phyloP scores from a whole-genome alignment of 2,329 filamentous ascomycete genomes.

The Chrysoporthe cubensis region DNA sequence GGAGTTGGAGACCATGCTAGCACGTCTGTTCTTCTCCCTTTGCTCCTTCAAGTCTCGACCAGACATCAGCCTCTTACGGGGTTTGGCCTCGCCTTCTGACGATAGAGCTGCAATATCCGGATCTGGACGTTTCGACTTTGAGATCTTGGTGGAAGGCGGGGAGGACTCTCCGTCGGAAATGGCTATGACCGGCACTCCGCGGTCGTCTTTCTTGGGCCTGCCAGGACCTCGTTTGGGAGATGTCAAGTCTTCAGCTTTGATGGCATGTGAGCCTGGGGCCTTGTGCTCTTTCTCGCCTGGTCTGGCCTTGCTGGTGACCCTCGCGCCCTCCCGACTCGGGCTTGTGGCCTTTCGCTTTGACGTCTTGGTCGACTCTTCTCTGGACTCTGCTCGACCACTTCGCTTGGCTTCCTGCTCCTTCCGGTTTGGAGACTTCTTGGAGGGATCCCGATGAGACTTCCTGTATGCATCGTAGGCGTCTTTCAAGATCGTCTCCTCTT shows the following conservation, averaged over 20 bases:
- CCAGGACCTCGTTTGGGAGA: slow-evolving; percentile 56
- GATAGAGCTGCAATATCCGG: slow-evolving; percentile 56
- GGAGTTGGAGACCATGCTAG: slow-evolving; percentile 60
- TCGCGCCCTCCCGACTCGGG: slow-evolving; percentile 53
- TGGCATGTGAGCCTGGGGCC: slow-evolving; percentile 46
- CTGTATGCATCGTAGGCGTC: slow-evolving; percentile 71
- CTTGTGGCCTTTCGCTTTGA: slow-evolving; percentile 55
- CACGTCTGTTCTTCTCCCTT: slow-evolving; percentile 60
- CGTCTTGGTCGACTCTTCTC: slow-evolving; percentile 46
- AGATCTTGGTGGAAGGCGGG: slow-evolving; percentile 51
- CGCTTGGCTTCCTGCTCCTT: slow-evolving; percentile 49
- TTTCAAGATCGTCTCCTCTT: slow-evolving; percentile 82
- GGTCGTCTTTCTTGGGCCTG: slow-evolving; percentile 60
- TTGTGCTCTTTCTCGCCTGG: slow-evolving; percentile 56
- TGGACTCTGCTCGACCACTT: slow-evolving; percentile 47
- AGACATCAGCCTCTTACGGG: slow-evolving; percentile 65
- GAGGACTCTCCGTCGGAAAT: slow-evolving; percentile 59
- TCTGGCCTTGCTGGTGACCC: slow-evolving; percentile 40
- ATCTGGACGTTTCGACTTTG: slow-evolving; percentile 58
- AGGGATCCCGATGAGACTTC: slow-evolving; percentile 52
- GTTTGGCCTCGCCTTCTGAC: slow-evolving; percentile 64
- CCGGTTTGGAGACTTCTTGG: slow-evolving; percentile 56
- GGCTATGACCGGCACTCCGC: slow-evolving; percentile 48
- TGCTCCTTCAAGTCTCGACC: slow-evolving; percentile 65
- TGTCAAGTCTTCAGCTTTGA: slow-evolving; percentile 50